These are phyloP conservation scores for Euphorbia schlechtendalii DNA, from an alignment of 441 rosid species.

Conservation along the genomic window DNA sequence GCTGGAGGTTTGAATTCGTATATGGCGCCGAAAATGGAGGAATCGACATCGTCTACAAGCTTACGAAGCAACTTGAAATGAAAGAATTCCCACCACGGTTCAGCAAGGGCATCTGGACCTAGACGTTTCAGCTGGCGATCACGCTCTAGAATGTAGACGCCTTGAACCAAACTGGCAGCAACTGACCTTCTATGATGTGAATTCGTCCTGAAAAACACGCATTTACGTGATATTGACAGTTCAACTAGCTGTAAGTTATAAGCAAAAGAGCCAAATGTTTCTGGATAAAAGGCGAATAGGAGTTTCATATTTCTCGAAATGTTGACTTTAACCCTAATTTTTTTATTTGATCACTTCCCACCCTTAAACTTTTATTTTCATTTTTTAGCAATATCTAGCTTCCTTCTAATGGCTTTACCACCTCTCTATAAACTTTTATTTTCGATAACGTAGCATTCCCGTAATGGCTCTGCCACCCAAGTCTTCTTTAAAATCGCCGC, in stretches of 20 bases:
- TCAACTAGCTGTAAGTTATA: not conserved
- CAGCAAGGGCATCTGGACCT: conserved; percentile 59
- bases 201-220: conserved; percentile 46
- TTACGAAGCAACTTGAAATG: conserved; percentile 50
- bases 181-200: conserved; percentile 60
- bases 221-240: not conserved
- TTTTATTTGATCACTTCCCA: too few relatives aligned
- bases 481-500: too few relatives aligned
- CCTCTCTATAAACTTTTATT: too few relatives aligned
- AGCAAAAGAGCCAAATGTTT: too few relatives aligned
- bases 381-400: too few relatives aligned
- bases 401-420: too few relatives aligned
- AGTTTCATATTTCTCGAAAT: too few relatives aligned
- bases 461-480: too few relatives aligned
- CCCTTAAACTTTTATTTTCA: too few relatives aligned
- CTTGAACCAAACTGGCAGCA: conserved; percentile 79
- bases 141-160: conserved; percentile 71
- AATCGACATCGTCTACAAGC: conserved; percentile 70
- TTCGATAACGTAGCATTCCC: too few relatives aligned
- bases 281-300: too few relatives aligned
- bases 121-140: conserved; percentile 79
- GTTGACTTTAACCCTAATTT: too few relatives aligned
- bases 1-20: conserved; percentile 55
- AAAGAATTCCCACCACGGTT: conserved; percentile 87
- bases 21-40: conserved; percentile 77